A percentile compares a stretch with the other conserved stretches of the same genome.
phyloP scores from a whole-genome alignment of 2,329 filamentous ascomycete species.

The Diaporthe eres region DNA sequence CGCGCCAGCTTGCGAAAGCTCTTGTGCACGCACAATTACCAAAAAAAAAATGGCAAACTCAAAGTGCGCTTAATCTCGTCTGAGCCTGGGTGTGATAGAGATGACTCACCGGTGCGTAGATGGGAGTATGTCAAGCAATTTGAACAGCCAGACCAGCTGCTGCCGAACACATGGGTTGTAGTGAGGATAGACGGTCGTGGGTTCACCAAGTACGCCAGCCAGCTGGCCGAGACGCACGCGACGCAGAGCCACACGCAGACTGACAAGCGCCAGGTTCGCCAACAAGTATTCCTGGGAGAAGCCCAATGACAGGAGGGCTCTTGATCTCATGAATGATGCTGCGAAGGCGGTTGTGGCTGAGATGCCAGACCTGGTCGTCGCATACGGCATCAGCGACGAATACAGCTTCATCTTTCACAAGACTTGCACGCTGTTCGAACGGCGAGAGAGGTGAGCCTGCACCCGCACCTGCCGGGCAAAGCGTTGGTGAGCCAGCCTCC shows the following conservation, averaged over 20 bases:
- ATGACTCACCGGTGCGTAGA: slow-evolving; percentile 60
- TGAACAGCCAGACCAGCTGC: slow-evolving; percentile 83
- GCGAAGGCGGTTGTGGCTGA: slow-evolving; percentile 88
- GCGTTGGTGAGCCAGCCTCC: not conserved
- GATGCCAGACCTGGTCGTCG: slow-evolving; percentile 86
- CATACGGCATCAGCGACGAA: slow-evolving; percentile 95
- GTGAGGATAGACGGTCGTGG: slow-evolving; percentile 93
- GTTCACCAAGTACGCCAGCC: slow-evolving; percentile 83
- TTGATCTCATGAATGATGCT: slow-evolving; percentile 95
- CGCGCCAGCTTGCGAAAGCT: not conserved
- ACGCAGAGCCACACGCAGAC: slow-evolving; percentile 40
- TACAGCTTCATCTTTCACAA: slow-evolving; percentile 95
- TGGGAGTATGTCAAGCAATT: slow-evolving; percentile 96
- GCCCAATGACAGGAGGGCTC: slow-evolving; percentile 88
- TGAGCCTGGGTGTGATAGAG: slow-evolving; percentile 41
- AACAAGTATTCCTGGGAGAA: slow-evolving; percentile 88
- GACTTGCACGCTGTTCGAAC: slow-evolving; percentile 84
- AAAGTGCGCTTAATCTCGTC: slow-evolving; percentile 43
- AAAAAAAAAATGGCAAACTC: slow-evolving; percentile 47
- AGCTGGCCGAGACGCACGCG: not conserved
- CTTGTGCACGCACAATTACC: not conserved
- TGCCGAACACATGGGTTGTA: slow-evolving; percentile 96
- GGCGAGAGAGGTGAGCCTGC: slow-evolving; percentile 76
- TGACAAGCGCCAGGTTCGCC: slow-evolving; percentile 74
- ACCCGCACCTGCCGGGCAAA: not conserved